phyloP scores from a whole-genome alignment of 345 rosid species.

The Corymbia maculata region DNA sequence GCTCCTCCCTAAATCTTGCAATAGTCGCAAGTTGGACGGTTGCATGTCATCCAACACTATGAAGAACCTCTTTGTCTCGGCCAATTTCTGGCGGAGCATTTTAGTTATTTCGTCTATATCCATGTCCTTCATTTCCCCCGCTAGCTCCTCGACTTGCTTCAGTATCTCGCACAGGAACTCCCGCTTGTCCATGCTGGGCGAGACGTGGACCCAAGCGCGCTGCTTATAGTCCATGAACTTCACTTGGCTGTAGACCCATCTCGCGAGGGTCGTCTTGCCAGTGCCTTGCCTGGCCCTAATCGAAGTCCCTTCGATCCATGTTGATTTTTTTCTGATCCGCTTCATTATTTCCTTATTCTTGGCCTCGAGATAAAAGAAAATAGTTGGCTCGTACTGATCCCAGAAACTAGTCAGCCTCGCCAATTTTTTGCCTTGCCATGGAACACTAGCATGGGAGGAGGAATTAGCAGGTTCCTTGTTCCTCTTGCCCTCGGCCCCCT shows the following conservation, averaged over 20 bases:
- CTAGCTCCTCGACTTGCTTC: neutral
- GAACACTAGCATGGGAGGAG: no score
- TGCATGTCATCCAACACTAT: conserved; percentile 3
- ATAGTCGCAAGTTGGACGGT: rapidly evolving
- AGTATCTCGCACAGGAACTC: neutral
- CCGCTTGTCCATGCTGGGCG: no score
- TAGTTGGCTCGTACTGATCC: no score
- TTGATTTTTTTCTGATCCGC: no score
- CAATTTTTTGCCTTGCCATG: no score
- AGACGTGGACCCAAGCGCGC: conserved; percentile 3
- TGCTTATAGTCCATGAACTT: neutral
- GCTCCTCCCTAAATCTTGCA: neutral
- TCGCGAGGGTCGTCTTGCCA: no score
- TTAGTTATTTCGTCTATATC: rapidly evolving
- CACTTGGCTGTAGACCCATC: neutral
- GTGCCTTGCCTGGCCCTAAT: conserved; percentile 1
- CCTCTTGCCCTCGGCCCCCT: no score
- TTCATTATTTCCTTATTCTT: neutral
- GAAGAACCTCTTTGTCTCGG: neutral
- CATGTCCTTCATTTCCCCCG: neutral
- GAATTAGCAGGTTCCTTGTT: no score
- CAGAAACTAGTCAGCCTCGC: no score
- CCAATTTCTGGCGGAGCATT: neutral
- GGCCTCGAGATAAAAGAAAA: no score
- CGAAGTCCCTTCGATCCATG: no score